phyloP scores from a whole-genome alignment of 1,284 basidiomycete species.

The Chondrostereum purpureum region DNA sequence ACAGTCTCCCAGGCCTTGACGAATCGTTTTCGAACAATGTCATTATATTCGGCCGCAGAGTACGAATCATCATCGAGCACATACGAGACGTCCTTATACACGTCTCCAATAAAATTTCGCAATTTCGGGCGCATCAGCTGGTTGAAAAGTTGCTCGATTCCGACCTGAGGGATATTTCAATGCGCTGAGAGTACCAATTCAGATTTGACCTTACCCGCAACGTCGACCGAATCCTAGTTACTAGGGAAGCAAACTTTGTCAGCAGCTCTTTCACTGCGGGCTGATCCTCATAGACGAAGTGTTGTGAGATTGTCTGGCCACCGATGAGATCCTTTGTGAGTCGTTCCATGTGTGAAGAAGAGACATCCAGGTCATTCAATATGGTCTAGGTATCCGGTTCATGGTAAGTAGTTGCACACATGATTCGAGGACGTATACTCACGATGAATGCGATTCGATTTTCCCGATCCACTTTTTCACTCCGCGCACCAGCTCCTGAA shows the following conservation, averaged over 20 bases:
- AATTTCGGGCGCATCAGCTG: slow-evolving; percentile 84
- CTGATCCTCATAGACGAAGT: slow-evolving; percentile 63
- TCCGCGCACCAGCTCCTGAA: slow-evolving; percentile 38
- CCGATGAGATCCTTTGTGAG: slow-evolving; percentile 65
- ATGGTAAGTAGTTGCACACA: neutral
- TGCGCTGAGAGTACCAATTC: slow-evolving; percentile 9
- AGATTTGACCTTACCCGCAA: slow-evolving; percentile 56
- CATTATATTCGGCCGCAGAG: slow-evolving; percentile 76
- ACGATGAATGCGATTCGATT: slow-evolving; percentile 77
- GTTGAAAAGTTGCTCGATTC: slow-evolving; percentile 92
- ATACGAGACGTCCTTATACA: slow-evolving; percentile 88
- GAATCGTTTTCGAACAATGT: slow-evolving; percentile 84
- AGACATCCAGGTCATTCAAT: slow-evolving; percentile 86
- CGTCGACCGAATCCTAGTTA: slow-evolving; percentile 61
- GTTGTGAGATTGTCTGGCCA: slow-evolving; percentile 54
- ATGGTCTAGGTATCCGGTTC: slow-evolving; percentile 48
- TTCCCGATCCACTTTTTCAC: slow-evolving; percentile 74
- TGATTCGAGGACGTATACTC: slow-evolving; percentile 25
- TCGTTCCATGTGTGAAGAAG: slow-evolving; percentile 79
- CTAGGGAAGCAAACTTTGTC: slow-evolving; percentile 43
- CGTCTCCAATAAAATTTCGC: slow-evolving; percentile 76
- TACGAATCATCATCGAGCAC: slow-evolving; percentile 86
- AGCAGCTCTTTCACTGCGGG: slow-evolving; percentile 39
- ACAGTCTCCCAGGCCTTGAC: slow-evolving; percentile 80
- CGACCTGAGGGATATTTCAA: slow-evolving; percentile 42